phyloP scores from a whole-genome alignment of 176 grass and related monocot species.

The Oryza meyeriana region DNA sequence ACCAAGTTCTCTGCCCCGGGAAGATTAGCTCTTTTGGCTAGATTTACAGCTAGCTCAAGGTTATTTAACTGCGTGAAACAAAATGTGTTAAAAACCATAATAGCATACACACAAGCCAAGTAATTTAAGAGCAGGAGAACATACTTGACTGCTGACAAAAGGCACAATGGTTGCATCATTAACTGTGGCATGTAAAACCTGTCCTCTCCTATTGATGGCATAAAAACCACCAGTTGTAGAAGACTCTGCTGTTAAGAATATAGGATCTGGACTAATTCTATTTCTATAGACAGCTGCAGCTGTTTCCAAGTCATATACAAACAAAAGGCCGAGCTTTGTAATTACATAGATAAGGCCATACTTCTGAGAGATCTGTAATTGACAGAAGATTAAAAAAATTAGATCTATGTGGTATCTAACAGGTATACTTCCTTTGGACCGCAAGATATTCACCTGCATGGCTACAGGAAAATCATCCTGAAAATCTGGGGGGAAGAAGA shows the following conservation, averaged over 20 bases:
- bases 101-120: conserved; percentile 1
- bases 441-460: conserved; percentile 75
- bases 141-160: conserved; percentile 90
- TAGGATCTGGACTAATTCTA: conserved; percentile 95
- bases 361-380: conserved; percentile 83
- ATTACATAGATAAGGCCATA: conserved; percentile 95
- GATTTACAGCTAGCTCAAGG: conserved; percentile 97
- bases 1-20: conserved; percentile 97
- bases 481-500: conserved; percentile 96
- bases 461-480: conserved; percentile 95
- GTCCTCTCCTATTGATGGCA: conserved; percentile 93
- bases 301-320: conserved; percentile 98
- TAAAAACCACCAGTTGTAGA: conserved; percentile 88
- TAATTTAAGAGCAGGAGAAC: conserved; percentile 7
- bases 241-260: conserved; percentile 93
- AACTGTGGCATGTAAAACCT: conserved; percentile 93
- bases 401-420: not conserved
- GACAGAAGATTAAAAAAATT: conserved; percentile 35
- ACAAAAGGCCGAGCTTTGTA: conserved; percentile 92
- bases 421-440: not conserved
- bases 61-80: conserved; percentile 74
- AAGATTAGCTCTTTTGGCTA: conserved; percentile 98
- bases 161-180: conserved; percentile 92
- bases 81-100: conserved; percentile 9
- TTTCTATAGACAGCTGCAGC: conserved; percentile 96